Conservation (phyloP, 1,284 basidiomycete species). For the Fomitopsis schrenkii region DNA sequence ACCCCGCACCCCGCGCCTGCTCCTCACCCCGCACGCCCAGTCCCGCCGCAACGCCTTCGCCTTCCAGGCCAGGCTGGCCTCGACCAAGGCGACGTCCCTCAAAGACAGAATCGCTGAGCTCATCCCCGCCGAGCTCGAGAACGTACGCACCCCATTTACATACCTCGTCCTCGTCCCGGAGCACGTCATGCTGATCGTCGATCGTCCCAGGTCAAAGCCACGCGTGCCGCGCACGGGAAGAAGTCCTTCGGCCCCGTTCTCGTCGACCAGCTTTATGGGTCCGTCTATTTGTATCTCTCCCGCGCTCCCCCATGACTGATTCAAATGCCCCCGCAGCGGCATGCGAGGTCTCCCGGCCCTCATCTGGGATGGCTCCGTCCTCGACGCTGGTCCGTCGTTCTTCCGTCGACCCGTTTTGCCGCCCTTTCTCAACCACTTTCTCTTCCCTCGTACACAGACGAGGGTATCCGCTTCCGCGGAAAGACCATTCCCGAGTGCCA, state of each 20-base stretch:
- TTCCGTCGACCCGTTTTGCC: slow-evolving; percentile 4
- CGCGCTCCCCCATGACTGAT: slow-evolving; percentile 6
- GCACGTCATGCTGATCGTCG: slow-evolving; percentile 2
- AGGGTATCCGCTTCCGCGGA: slow-evolving; percentile 95
- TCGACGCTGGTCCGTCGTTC: slow-evolving; percentile 69
- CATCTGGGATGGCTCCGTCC: slow-evolving; percentile 95
- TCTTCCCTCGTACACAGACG: slow-evolving; percentile 47
- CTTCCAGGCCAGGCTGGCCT: slow-evolving; percentile 56
- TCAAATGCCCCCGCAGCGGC: slow-evolving; percentile 50
- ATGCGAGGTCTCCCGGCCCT: slow-evolving; percentile 89
- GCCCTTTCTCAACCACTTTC: not conserved
- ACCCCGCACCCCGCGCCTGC: not conserved
- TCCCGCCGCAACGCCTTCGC: slow-evolving; percentile 40
- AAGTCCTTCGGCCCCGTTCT: slow-evolving; percentile 88
- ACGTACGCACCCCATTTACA: slow-evolving; percentile 41
- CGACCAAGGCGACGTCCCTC: slow-evolving; percentile 73
- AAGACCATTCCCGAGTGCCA: slow-evolving; percentile 92
- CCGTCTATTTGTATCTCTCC: slow-evolving; percentile 4
- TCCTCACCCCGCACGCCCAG: slow-evolving; percentile 13
- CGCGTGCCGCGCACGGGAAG: slow-evolving; percentile 81
- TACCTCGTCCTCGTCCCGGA: slow-evolving; percentile 3
- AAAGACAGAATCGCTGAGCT: slow-evolving; percentile 90
- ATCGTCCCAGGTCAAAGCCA: slow-evolving; percentile 67
- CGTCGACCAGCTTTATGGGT: slow-evolving; percentile 91
- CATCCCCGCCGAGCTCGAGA: slow-evolving; percentile 86